phyloP scores from a whole-genome alignment of 768 basidiomycete genomes.

The Nevesoporus exiguus region DNA sequence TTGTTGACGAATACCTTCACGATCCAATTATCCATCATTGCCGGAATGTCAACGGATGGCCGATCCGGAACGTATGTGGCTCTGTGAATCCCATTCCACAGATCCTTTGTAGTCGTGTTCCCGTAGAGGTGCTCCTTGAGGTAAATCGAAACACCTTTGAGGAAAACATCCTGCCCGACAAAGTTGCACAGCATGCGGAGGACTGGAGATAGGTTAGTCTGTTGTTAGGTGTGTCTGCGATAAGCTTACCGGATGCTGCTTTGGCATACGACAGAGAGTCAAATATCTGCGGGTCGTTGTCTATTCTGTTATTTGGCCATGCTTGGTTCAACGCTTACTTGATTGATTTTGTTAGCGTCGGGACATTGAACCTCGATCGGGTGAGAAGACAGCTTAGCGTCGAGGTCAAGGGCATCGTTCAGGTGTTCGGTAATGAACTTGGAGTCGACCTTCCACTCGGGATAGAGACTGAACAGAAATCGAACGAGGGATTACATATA shows the following conservation, averaged over 20 bases:
- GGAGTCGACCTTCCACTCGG: conserved; percentile 83
- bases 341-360: conserved; percentile 81
- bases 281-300: conserved; percentile 61
- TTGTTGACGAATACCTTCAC: conserved; percentile 49
- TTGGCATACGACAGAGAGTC: conserved; percentile 86
- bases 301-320: not conserved
- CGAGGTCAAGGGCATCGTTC: conserved; percentile 72
- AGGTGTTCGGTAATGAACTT: conserved; percentile 80
- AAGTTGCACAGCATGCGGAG: conserved; percentile 89
- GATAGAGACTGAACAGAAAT: conserved; percentile 53
- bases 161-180: conserved; percentile 86
- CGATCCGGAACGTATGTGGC: conserved; percentile 49
- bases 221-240: not conserved
- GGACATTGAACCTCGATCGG: conserved; percentile 90
- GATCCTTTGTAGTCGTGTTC: conserved; percentile 80
- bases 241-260: conserved; percentile 61
- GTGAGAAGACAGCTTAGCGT: conserved; percentile 85
- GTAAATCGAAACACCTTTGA: conserved; percentile 87
- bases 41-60: conserved; percentile 56
- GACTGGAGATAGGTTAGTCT: conserved; percentile 41
- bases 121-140: conserved; percentile 84
- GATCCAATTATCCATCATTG: conserved; percentile 91
- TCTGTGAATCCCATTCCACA: conserved; percentile 82
- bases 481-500: not conserved
- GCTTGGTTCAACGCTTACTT: conserved; percentile 36